A percentile compares a stretch with the other conserved stretches of the same genome.
Conservation (phyloP, 208 protist genomes). For the Leishmania amazonensis region DNA sequence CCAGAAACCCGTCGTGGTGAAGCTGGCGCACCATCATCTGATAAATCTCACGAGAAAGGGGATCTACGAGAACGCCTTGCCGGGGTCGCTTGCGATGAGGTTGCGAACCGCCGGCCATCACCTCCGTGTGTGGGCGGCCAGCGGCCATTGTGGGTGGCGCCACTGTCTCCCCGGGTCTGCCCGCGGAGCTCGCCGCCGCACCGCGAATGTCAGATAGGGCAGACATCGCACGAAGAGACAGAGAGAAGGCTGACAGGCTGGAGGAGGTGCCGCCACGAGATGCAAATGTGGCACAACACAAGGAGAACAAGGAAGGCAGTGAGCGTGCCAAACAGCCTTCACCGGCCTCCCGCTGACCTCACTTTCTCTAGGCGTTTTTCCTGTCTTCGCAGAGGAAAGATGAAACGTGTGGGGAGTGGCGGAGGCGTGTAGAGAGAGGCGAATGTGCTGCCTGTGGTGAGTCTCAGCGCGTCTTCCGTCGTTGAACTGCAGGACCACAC, state of each 20-base stretch:
- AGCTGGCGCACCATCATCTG: slow-evolving; percentile 82
- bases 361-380: background rate
- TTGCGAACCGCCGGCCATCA: slow-evolving; percentile 30
- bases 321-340: background rate
- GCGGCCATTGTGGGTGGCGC: background rate
- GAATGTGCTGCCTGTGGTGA: background rate
- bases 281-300: background rate
- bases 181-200: background rate
- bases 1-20: slow-evolving; percentile 79
- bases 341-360: background rate
- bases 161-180: background rate
- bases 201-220: background rate
- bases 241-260: background rate
- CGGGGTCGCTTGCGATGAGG: slow-evolving; percentile 59
- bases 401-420: background rate
- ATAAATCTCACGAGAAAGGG: slow-evolving; percentile 68
- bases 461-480: too few relatives aligned
- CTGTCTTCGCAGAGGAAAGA: background rate
- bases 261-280: background rate
- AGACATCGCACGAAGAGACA: background rate
- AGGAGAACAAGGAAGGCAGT: background rate
- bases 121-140: slow-evolving; percentile 19
- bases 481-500: background rate
- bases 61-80: slow-evolving; percentile 41
- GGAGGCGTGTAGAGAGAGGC: background rate